These are phyloP conservation scores for Alliaria petiolata DNA, from an alignment of 345 rosid genomes.

Conservation along the genomic window DNA sequence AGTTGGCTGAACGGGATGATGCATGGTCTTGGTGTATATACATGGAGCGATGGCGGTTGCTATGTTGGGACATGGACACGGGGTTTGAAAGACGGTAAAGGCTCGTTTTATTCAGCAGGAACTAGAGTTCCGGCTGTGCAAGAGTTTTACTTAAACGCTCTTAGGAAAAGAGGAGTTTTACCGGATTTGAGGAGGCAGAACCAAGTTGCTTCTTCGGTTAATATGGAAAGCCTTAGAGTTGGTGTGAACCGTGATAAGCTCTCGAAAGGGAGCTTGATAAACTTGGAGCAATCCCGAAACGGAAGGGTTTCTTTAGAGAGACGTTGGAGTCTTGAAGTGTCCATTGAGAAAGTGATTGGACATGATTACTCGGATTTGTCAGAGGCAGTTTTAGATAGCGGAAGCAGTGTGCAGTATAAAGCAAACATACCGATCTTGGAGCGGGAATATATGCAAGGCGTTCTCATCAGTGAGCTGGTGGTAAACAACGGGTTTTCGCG, in stretches of 20 bases:
- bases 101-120: conserved; percentile 85
- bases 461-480: conserved; percentile 86
- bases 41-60: conserved; percentile 85
- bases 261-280: conserved; percentile 66
- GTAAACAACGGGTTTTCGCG: conserved; percentile 59
- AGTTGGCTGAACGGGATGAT: conserved; percentile 89
- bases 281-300: conserved; percentile 70
- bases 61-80: conserved; percentile 94
- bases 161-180: conserved; percentile 79
- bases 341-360: conserved; percentile 92
- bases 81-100: conserved; percentile 95
- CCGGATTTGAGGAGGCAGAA: conserved; percentile 76
- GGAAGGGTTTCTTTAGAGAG: conserved; percentile 79
- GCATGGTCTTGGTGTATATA: conserved; percentile 94
- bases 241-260: conserved; percentile 44
- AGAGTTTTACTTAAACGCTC: conserved; percentile 72
- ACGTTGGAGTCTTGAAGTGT: conserved; percentile 98
- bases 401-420: conserved; percentile 37
- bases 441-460: conserved; percentile 97
- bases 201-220: conserved; percentile 65
- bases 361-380: conserved; percentile 64
- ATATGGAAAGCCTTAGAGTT: conserved; percentile 57
- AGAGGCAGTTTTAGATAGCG: conserved; percentile 42
- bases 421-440: conserved; percentile 64
- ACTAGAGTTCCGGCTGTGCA: conserved; percentile 66